These are phyloP conservation scores for Acidiella bohemica DNA, from an alignment of 495 filamentous ascomycete genomes.

Conservation along the genomic window DNA sequence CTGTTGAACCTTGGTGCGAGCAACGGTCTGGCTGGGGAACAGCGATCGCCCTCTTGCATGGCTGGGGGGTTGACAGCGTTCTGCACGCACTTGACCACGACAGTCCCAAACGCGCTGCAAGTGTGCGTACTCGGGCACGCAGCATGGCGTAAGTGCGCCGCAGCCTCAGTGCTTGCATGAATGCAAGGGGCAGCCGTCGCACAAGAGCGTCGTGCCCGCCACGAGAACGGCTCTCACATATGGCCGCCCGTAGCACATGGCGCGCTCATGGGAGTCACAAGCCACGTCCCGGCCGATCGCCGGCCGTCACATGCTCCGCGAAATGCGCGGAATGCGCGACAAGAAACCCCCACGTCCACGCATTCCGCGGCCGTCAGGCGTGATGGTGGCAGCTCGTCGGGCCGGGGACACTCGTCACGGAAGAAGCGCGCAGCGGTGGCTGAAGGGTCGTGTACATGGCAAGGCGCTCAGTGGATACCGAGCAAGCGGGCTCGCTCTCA, in stretches of 20 bases:
- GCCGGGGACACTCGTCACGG: too few relatives aligned
- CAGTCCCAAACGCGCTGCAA: not conserved
- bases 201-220: conserved; percentile 1
- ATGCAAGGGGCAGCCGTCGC: conserved; percentile 5
- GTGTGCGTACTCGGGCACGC: too few relatives aligned
- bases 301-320: not conserved
- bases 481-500: too few relatives aligned
- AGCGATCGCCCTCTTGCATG: not conserved
- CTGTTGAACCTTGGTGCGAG: too few relatives aligned
- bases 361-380: too few relatives aligned
- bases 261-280: not conserved
- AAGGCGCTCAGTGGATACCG: too few relatives aligned
- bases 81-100: conserved; percentile 8
- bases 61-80: not conserved
- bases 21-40: not conserved
- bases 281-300: conserved; percentile 2
- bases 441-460: too few relatives aligned
- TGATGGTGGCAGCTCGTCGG: too few relatives aligned
- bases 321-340: too few relatives aligned
- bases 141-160: conserved; percentile 3
- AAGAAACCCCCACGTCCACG: too few relatives aligned
- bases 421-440: too few relatives aligned
- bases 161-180: conserved; percentile 12
- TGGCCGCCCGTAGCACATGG: not conserved
- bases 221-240: not conserved